These are phyloP conservation scores for Fusarium sp. DNA, from an alignment of 2,329 filamentous ascomycete genomes.

Conservation along the genomic window DNA sequence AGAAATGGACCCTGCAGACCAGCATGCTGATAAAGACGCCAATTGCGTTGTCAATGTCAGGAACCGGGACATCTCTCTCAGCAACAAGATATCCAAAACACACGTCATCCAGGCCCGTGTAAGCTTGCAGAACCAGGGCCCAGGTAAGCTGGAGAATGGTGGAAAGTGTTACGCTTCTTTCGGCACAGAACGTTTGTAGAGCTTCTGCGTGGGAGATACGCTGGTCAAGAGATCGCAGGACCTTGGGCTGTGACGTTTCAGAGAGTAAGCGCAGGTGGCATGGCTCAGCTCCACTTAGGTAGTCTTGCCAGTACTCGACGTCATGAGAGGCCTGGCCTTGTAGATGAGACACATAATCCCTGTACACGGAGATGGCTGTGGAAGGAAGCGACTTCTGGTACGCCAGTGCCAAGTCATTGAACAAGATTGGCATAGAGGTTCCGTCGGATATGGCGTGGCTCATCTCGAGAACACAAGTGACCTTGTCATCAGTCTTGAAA, in stretches of 20 bases:
- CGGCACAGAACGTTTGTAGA: constrained; percentile 9
- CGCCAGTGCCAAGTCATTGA: constrained; percentile 28
- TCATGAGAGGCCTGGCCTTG: background rate
- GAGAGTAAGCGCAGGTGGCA: background rate
- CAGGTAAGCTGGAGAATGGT: constrained; percentile 26
- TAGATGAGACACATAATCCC: constrained; percentile 26
- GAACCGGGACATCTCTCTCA: constrained; percentile 15
- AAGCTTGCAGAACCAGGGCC: constrained; percentile 30
- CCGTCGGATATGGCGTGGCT: constrained; percentile 39
- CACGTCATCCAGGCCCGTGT: constrained; percentile 30
- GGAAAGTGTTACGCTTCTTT: constrained; percentile 21
- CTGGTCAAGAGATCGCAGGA: constrained; percentile 15
- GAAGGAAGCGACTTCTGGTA: constrained; percentile 14
- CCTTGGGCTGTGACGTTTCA: background rate
- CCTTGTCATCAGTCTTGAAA: background rate
- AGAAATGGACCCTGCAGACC: constrained; percentile 13
- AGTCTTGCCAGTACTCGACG: constrained; percentile 23
- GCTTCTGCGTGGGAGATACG: background rate
- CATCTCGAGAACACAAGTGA: constrained; percentile 32
- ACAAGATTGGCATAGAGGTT: constrained; percentile 36
- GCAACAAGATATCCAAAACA: constrained; percentile 26
- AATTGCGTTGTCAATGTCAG: constrained; percentile 15
- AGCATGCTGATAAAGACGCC: constrained; percentile 37
- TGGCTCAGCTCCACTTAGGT: constrained; percentile 5
- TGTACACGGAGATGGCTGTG: constrained; percentile 7